Percentiles rank a stretch among this genome's conserved stretches.
These are phyloP conservation scores for Sclerotinia trifoliorum DNA, from an alignment of 2,329 filamentous ascomycete species.

Conservation along the genomic window DNA sequence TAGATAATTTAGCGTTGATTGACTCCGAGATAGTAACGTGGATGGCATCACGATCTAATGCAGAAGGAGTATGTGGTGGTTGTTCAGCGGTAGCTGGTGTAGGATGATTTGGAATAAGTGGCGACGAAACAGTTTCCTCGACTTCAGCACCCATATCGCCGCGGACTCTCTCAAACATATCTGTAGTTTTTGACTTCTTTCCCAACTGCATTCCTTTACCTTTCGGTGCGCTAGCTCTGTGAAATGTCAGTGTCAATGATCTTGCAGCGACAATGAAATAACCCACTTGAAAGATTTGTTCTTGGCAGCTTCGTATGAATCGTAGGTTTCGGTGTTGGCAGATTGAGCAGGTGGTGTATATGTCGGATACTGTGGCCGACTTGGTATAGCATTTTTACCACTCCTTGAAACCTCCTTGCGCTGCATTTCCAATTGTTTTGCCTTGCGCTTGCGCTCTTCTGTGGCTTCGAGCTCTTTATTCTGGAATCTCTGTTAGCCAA, in stretches of 20 bases:
- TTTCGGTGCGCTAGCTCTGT: conserved; percentile 64
- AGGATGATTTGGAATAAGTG: conserved; percentile 59
- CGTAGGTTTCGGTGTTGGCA: conserved; percentile 76
- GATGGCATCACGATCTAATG: conserved; percentile 77
- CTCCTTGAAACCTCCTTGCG: conserved; percentile 89
- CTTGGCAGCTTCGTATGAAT: conserved; percentile 95
- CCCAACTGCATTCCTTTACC: conserved; percentile 99
- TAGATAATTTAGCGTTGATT: conserved; percentile 84
- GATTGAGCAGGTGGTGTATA: conserved; percentile 80
- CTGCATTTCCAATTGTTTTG: conserved; percentile 98
- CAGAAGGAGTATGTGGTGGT: conserved; percentile 56
- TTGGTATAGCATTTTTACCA: conserved; percentile 64
- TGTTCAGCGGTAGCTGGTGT: conserved; percentile 53
- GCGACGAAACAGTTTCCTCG: conserved; percentile 62
- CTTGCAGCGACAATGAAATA: conserved; percentile 28
- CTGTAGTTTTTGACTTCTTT: conserved; percentile 97
- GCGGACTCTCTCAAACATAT: conserved; percentile 94
- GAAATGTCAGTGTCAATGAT: conserved; percentile 27
- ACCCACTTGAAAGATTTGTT: conserved; percentile 84
- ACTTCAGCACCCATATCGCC: conserved; percentile 86
- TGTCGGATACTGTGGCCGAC: conserved; percentile 80
- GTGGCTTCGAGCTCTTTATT: conserved; percentile 99
- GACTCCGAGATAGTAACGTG: conserved; percentile 85
- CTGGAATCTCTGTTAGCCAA: conserved; percentile 45
- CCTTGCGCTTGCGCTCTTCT: conserved; percentile 97